Base-by-base conservation (phyloP, 164 flowering plant species). In the Aristolochia fimbriata region DNA sequence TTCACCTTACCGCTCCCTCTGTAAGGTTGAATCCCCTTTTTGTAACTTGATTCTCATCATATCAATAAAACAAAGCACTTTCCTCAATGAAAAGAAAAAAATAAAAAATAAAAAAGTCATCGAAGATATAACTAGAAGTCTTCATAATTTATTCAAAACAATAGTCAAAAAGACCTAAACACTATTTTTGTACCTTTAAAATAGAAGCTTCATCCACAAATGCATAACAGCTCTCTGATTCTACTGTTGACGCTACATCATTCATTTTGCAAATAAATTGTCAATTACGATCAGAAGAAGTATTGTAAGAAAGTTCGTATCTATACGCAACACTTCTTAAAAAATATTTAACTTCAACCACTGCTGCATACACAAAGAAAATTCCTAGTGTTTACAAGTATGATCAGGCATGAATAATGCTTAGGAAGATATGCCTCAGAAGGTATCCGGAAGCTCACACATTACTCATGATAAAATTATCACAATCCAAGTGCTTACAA, bases 161-260 rank as follows among this genome's bases (percentile, higher is more conserved):
- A 52, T 4, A 22, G 12, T 27, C 30, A 22, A 52, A 23, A 22
- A 13, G 30, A 15, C 15, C 27, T 22, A 12, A 6, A 30, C n/a
- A 22, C 17, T 2, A 52, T 53, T 37, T n/a, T 12, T 19, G 16
- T 76, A 87, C 98, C 96, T 85, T 74, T 64, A 91, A 72, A 58
- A 76, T 60, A 66, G 73, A 56, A 50, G 70, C 73, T 62, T 82
- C 95, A 33, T 83, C 88, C 54, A 73, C 61, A 27, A 73, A 57
- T 41, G 77, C 58, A 48, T 67, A 63, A 61, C 52, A 30, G 59
- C 69, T 74, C 68, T 73, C 82, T 55, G 85, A 66, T 57, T 82
- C 77, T 67, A 81, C 41, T 25, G 70, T 65, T 33, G 88, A 70
- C 68, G 76, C 88, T 80, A 67, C 78, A 77, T 61, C 58, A 59